Conservation (phyloP, 2,329 filamentous ascomycete species). For the Fonsecaea pugnacius region DNA sequence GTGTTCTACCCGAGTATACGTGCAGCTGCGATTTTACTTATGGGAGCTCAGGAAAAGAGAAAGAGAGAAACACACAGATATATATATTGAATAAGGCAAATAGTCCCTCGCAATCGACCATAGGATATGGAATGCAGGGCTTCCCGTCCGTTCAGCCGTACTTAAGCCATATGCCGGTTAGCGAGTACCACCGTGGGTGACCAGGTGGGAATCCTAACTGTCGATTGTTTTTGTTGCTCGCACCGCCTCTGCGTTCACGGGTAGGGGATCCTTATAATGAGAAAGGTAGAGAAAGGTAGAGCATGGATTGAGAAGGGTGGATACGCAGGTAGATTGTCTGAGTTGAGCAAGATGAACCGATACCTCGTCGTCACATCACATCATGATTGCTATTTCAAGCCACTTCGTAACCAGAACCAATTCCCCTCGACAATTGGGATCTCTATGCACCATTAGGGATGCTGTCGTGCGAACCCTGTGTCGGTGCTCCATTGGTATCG, state of each 20-base stretch:
- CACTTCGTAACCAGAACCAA: background rate
- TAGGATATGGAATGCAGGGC: conserved; percentile 7
- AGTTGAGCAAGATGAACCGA: background rate
- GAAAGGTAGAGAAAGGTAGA: too few relatives aligned
- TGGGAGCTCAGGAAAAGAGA: too few relatives aligned
- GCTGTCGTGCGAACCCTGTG: conserved; percentile 46
- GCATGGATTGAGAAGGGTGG: too few relatives aligned
- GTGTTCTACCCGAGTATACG: too few relatives aligned
- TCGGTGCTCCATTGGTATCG: conserved; percentile 56
- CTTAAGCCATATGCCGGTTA: conserved; percentile 3
- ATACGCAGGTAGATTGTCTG: background rate
- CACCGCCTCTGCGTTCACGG: background rate
- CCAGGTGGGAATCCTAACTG: conserved; percentile 6
- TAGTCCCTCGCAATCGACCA: conserved; percentile 4
- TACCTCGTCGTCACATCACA: background rate
- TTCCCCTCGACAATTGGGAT: background rate
- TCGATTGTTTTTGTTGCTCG: conserved; percentile 1
- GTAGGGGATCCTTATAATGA: too few relatives aligned
- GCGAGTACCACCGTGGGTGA: conserved; percentile 1
- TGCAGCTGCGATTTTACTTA: too few relatives aligned
- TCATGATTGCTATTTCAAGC: background rate
- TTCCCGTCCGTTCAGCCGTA: conserved; percentile 1
- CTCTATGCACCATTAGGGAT: conserved; percentile 4
- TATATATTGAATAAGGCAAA: too few relatives aligned
- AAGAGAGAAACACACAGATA: too few relatives aligned